A percentile compares a stretch with the other conserved stretches of the same genome.
Conservation (phyloP, 805 yeast species). For the Zygosaccharomyces siamensis region DNA sequence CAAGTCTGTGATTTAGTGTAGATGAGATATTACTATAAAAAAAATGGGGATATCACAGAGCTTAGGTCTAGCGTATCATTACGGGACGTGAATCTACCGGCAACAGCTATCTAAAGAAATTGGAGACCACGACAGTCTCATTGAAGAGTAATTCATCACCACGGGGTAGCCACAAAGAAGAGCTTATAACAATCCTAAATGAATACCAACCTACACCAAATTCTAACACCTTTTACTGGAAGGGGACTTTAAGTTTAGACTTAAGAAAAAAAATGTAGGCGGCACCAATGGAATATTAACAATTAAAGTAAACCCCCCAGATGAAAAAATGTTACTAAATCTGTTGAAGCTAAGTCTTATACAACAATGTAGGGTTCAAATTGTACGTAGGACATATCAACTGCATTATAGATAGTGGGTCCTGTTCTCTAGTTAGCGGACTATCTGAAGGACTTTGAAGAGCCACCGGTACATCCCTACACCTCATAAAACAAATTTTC, state of each 20-base stretch:
- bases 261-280: slow-evolving; percentile 5
- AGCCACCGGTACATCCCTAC: slow-evolving; percentile 25
- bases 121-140: background rate
- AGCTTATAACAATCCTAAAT: background rate
- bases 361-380: no score
- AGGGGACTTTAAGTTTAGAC: slow-evolving; percentile 18
- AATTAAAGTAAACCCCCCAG: slow-evolving; percentile 23
- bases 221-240: slow-evolving; percentile 6
- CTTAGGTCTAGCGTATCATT: slow-evolving; percentile 34
- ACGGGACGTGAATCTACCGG: slow-evolving; percentile 34
- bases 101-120: slow-evolving; percentile 27
- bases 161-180: background rate
- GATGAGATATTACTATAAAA: slow-evolving; percentile 27
- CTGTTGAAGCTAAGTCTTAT: background rate
- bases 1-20: slow-evolving; percentile 34
- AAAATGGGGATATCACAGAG: slow-evolving; percentile 26
- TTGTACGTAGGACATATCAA: no score
- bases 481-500: slow-evolving; percentile 34
- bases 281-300: slow-evolving; percentile 4
- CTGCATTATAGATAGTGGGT: no score
- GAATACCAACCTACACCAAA: slow-evolving; percentile 11
- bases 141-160: background rate
- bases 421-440: no score
- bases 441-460: no score
- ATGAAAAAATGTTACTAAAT: slow-evolving; percentile 19